Conservation (phyloP, 2,329 filamentous ascomycete genomes). For the Phoma sp. region DNA sequence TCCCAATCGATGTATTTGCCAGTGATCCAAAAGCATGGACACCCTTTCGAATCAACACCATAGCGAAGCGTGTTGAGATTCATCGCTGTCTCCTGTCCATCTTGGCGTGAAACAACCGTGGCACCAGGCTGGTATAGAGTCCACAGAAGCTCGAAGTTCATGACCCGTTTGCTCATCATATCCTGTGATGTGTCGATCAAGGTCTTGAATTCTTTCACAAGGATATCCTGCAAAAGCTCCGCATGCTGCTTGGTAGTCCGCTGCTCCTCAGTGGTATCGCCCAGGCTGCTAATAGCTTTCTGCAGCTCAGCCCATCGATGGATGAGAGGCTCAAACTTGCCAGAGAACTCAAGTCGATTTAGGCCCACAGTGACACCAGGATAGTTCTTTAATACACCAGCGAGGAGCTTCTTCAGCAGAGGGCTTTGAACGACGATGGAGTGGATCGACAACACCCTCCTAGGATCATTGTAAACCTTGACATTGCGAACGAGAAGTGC, state of each 20-base stretch:
- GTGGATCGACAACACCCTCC: constrained; percentile 66
- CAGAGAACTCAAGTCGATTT: constrained; percentile 65
- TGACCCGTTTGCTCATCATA: constrained; percentile 43
- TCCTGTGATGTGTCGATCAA: constrained; percentile 48
- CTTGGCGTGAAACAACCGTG: constrained; percentile 31
- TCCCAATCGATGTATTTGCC: constrained; percentile 42
- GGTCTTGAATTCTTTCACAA: constrained; percentile 47
- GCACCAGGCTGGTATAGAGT: constrained; percentile 49
- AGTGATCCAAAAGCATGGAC: constrained; percentile 26
- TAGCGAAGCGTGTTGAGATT: constrained; percentile 24
- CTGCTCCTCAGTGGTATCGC: constrained; percentile 20
- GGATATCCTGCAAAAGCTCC: constrained; percentile 44
- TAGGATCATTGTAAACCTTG: constrained; percentile 53
- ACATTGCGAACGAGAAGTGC: constrained; percentile 53
- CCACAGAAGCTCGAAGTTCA: constrained; percentile 51
- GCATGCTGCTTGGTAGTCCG: constrained; percentile 41
- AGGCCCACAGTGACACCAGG: constrained; percentile 65
- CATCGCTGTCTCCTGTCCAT: constrained; percentile 21
- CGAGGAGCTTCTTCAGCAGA: constrained; percentile 63
- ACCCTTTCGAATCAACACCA: constrained; percentile 22
- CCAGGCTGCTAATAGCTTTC: constrained; percentile 7
- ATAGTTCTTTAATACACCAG: constrained; percentile 62
- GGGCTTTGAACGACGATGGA: constrained; percentile 70
- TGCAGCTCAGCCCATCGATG: constrained; percentile 63
- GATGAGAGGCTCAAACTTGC: constrained; percentile 68